Conservation (phyloP, 805 yeast species). For the Lachancea nothofagi region DNA sequence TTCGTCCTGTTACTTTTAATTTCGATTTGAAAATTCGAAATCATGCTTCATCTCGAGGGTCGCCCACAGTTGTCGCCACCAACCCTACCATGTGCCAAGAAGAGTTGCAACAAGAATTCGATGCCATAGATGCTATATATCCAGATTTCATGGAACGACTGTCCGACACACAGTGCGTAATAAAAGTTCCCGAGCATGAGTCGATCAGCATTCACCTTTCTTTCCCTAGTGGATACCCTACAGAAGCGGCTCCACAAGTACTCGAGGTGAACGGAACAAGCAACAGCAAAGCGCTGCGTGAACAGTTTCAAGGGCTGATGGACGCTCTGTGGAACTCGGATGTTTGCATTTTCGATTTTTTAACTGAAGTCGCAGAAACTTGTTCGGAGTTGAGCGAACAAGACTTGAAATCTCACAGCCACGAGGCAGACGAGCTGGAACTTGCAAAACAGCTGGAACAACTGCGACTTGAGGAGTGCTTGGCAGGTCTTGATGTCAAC, state of each 20-base stretch:
- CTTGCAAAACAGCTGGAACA: constrained; percentile 2
- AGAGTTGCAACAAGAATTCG: constrained; percentile 44
- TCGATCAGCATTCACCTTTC: constrained; percentile 57
- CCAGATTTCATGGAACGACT: constrained; percentile 50
- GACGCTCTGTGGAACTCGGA: constrained; percentile 45
- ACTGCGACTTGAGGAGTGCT: not conserved
- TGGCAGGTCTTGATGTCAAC: constrained; percentile 49
- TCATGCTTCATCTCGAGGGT: too few species aligned
- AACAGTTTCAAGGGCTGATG: constrained; percentile 46
- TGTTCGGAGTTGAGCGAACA: constrained; percentile 12
- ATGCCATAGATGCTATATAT: constrained; percentile 81
- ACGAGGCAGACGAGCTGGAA: not conserved
- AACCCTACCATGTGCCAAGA: constrained; percentile 4
- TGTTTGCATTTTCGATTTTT: constrained; percentile 76
- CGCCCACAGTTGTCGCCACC: too few species aligned
- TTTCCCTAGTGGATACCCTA: constrained; percentile 70
- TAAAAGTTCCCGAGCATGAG: constrained; percentile 58
- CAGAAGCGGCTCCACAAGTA: constrained; percentile 50
- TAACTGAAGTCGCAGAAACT: constrained; percentile 34
- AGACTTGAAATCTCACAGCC: constrained; percentile 1
- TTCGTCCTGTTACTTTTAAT: not conserved
- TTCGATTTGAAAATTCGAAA: too few species aligned
- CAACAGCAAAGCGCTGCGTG: constrained; percentile 46
- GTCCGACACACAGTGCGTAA: constrained; percentile 37
- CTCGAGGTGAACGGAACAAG: constrained; percentile 35